Evolutionary conservation across 495 filamentous ascomycete species (phyloP), one percentile per base, ranked within the genome.

Genomic region (Alectoria sarmentosa): DNA sequence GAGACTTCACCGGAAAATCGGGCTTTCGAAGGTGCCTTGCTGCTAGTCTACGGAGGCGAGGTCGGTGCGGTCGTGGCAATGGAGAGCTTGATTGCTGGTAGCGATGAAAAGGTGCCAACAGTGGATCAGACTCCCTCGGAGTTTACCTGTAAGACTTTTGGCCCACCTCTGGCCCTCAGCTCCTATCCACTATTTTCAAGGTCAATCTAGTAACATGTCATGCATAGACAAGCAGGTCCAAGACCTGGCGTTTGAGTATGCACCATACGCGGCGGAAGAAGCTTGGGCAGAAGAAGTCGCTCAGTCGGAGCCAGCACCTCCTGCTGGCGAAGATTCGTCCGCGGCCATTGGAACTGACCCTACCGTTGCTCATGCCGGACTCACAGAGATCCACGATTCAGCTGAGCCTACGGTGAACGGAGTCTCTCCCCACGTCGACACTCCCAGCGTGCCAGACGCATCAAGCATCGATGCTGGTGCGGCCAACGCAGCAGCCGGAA

Each of bases 21-120:
- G 75, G 94, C 92, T 52, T 88, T 98, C 65, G 95, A 99, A 76
- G 91, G 90, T 60, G 87, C 94, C 36, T 80, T 99, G 49, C 85
- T 92, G 60, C 81, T 90, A 70, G 87, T 98, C 46, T 99, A 99
- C 74, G 87, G 85, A 28, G 95, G 95, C 38, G 88, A 91, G 67
- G 82, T 88, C 58, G 81, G 83, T 68, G 92, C 92, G 23, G 90
- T 99, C 21, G 78, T 82, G 42, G 84, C 90, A 17, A 93, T 96
- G 79, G 73, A 91, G 67, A 96, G 90, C 76, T 78, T 99, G 46
- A 88, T 96, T 62, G 80, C 90, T 55, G 94, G 92, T 34, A 83
- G 82, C 32, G 84, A 90, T 41, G 92, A 98, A 64, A 82, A 80
- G 67, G 83, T 91, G 2, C 70, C 74, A 57, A 86, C 83, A 58